Base-by-base conservation (phyloP, 2,329 filamentous ascomycete genomes). In the Ceratocystis cubensis region DNA sequence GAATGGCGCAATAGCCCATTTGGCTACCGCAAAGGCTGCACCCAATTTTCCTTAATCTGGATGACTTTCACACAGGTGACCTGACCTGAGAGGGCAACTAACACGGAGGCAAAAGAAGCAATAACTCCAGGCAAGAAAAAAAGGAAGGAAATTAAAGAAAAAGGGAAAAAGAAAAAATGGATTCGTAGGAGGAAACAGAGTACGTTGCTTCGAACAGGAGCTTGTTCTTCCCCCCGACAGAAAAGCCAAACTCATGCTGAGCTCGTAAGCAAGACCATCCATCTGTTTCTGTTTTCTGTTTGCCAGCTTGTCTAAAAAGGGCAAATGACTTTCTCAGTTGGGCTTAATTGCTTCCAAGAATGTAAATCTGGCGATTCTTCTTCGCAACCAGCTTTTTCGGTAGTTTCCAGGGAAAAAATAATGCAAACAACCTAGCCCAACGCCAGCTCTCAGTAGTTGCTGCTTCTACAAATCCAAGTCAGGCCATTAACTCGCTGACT, bases 291-390 rank as follows among this genome's bases (percentile, higher is more conserved):
- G 10, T 61, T 17, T 61, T 61, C 44, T 45, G 13, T 10, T 41
- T 44, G 13, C 22, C 33, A 5, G n/a, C n/a, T 30, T 22, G 44
- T 46, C 61, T 63, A 22, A 63, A 63, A 63, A 20, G 30, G 61
- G 61, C 30, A 63, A 63, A 46, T 46, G 41, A 46, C 61, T 41
- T 63, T 22, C 61, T 46, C 46, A 46, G 61, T 63, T 46, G 22
- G 61, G 41, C 63, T 15, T 69, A 66, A 53, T 65, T 69, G 66
- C 67, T 63, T 62, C 65, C 65, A 57, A 65, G 69, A 61, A 64
- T 69, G 66, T 65, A 65, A 61, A n/a, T 44, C 50, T 25, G 17
- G n/a, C 48, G 48, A 25, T 50, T 20, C 20, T 7, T 50, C 48
- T 53, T 53, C 20, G 22, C 25, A 53, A 41, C 37, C 37, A 41